Evolutionary conservation across 1,139 yeast genomes (phyloP), one percentile per base, ranked within the genome.

Genomic region (Suhomyces wounanorum): DNA sequence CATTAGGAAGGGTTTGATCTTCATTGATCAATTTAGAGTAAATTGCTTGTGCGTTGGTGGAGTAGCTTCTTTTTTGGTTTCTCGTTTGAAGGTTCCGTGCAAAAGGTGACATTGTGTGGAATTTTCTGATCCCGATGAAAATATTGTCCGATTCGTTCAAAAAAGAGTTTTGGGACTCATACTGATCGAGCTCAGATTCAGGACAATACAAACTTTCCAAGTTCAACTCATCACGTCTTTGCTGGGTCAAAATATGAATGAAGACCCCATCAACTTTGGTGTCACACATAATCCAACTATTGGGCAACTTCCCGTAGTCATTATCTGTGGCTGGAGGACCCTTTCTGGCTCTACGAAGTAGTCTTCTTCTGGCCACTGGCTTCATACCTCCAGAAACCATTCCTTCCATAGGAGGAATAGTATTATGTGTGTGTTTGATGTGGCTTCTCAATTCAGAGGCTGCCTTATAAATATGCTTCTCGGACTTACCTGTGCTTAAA

Each of bases 231-330:
- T 67, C 64, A 52, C 97, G 74, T 66, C 95, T 81, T 37, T 82
- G 84, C 10, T 77, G 73, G 0, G 96, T 89, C 60, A 92, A 69
- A 43, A 92, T 69, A 66, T 92, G 96, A 38, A 91, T 77, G 52
- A 77, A 79, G 3, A 89, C 76, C 25, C 83, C 82, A 55, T 85
- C 87, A 2, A 82, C 68, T 31, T 77, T 75, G 39, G 89, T 79
- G 58, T 89, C 90, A 49, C 91, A 75, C 79, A 89, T 83, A 23
- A 89, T 83, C 98, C 98, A 92, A 31, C 85, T 78, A 57, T 87
- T 87, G 8, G 85, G 76, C 1, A 75, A 62, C 14, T 75, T 73
- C 1, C 89, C 89, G 60, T 80, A 84, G 47, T 72, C 73, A 53
- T 80, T 81, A 55, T 82, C 82, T 3, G 86, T 78, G 16, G 84